Conservation (phyloP, 2,329 filamentous ascomycete genomes). For the Clonostachys byssicola region DNA sequence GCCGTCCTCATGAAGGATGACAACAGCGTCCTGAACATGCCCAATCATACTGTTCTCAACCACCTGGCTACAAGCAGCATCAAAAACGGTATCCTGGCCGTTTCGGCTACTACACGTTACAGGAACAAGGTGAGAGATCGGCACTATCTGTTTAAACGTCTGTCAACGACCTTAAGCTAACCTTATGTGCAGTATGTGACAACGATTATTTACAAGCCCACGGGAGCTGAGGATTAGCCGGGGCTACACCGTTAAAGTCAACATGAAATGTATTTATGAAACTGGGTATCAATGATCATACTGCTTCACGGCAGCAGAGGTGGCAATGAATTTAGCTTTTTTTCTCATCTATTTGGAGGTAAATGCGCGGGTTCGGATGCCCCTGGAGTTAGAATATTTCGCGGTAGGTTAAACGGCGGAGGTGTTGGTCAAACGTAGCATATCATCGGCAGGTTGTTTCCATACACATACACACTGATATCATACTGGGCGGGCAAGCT, state of each 20-base stretch:
- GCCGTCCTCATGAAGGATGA: conserved; percentile 94
- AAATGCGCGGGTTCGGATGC: too few species aligned
- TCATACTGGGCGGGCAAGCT: too few species aligned
- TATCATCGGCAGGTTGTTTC: too few species aligned
- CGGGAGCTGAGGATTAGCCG: conserved; percentile 46
- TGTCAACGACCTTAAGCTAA: neutral
- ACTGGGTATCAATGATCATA: too few species aligned
- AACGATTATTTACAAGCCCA: conserved; percentile 95
- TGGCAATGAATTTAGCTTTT: too few species aligned
- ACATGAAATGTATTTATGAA: neutral
- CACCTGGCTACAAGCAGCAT: conserved; percentile 97
- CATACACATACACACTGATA: too few species aligned
- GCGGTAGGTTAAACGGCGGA: too few species aligned
- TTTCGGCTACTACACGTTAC: conserved; percentile 95
- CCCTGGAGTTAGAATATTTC: too few species aligned
- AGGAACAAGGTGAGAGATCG: conserved; percentile 72
- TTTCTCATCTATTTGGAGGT: too few species aligned
- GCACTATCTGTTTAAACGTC: neutral
- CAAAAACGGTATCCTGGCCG: conserved; percentile 91
- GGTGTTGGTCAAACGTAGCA: too few species aligned
- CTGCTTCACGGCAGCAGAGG: too few species aligned
- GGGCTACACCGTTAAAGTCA: neutral
- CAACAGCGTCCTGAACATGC: conserved; percentile 93
- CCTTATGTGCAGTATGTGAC: conserved; percentile 72
- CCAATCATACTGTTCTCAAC: conserved; percentile 95